Conservation (phyloP, 2,329 filamentous ascomycete species). For the Fusarium cicatricum region DNA sequence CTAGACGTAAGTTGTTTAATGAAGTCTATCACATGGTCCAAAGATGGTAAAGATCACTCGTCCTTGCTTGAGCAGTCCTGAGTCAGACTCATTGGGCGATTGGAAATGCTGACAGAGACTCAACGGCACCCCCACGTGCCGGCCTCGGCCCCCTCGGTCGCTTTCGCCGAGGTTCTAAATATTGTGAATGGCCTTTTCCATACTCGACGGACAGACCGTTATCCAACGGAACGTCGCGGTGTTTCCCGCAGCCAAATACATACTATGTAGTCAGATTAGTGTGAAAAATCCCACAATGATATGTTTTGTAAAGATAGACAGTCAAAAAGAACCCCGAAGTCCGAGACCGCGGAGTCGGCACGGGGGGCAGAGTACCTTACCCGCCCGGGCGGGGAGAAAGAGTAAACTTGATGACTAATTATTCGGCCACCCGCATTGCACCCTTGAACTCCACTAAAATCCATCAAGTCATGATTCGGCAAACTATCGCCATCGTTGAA, state of each 20-base stretch:
- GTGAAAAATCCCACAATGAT: background rate
- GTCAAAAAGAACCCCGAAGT: background rate
- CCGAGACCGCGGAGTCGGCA: background rate
- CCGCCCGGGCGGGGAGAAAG: constrained; percentile 32
- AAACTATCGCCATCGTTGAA: constrained; percentile 38
- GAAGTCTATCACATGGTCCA: too few relatives aligned
- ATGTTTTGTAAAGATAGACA: background rate
- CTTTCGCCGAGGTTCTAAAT: constrained; percentile 36
- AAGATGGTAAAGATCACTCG: too few relatives aligned
- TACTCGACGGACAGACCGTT: background rate
- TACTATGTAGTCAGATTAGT: too few relatives aligned
- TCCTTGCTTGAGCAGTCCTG: background rate
- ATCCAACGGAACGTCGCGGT: background rate
- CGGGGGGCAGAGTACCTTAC: background rate
- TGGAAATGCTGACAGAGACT: constrained; percentile 34
- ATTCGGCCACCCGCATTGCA: constrained; percentile 12
- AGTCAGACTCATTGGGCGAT: constrained; percentile 27
- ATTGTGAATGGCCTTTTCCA: background rate
- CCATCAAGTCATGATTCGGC: constrained; percentile 38
- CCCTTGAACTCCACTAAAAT: constrained; percentile 37
- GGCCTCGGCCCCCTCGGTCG: constrained; percentile 22
- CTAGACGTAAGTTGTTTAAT: too few relatives aligned
- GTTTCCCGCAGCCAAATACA: background rate
- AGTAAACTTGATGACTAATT: constrained; percentile 36
- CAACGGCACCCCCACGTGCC: constrained; percentile 25